Evolutionary conservation across 2,329 filamentous ascomycete species (phyloP).

Genomic region (Fulvia fulva): DNA sequence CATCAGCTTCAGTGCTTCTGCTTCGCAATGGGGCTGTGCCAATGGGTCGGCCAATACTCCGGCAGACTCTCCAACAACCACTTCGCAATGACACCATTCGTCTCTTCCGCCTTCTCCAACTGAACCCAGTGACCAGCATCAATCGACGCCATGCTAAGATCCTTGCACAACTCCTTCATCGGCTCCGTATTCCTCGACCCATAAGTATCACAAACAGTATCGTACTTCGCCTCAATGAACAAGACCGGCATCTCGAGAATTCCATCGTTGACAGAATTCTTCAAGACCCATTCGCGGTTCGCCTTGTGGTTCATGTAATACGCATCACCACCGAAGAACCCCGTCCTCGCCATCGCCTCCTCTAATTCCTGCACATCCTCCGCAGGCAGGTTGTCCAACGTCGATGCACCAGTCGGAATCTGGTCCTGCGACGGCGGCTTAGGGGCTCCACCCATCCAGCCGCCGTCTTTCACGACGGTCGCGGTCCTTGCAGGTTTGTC

Average conservation of each 20-base stretch:
- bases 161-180: conserved; percentile 33
- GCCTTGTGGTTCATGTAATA: conserved; percentile 44
- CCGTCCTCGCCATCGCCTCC: conserved; percentile 37
- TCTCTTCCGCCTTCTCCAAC: conserved; percentile 24
- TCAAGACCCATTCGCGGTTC: conserved; percentile 41
- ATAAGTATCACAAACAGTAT: conserved; percentile 36
- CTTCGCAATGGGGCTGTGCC: background rate
- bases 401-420: conserved; percentile 25
- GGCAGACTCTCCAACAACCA: conserved; percentile 16
- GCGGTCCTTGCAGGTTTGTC: conserved; percentile 26
- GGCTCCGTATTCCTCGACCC: conserved; percentile 31
- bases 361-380: conserved; percentile 26
- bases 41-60: background rate
- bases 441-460: conserved; percentile 29
- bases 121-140: conserved; percentile 26
- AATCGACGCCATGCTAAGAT: conserved; percentile 39
- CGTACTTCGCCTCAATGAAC: conserved; percentile 38
- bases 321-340: conserved; percentile 37
- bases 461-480: conserved; percentile 25
- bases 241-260: conserved; percentile 36
- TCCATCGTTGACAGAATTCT: conserved; percentile 32
- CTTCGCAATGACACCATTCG: conserved; percentile 21
- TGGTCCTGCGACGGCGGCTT: conserved; percentile 22
- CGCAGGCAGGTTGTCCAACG: conserved; percentile 25
- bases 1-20: background rate